Evolutionary conservation across 805 yeast species (phyloP), one percentile per base, ranked within the genome.

Genomic region (Ogataea pignaliae): DNA sequence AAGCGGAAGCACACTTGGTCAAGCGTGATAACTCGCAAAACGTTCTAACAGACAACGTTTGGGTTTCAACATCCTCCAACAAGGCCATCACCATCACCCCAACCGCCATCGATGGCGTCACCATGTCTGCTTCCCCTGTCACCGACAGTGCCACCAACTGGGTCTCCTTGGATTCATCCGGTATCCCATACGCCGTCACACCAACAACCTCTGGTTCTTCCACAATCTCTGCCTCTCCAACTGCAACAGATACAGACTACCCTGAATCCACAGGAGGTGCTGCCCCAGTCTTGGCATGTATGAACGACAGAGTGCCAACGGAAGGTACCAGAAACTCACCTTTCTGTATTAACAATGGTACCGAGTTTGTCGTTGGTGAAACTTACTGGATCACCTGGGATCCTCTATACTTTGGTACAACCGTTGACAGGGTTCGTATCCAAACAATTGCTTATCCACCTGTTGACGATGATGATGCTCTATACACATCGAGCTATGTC

Each of bases 31-130:
- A 39, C n/a, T 34, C 46, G 10, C 61, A 57, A 41, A 54, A 54
- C 15, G 59, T 57, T 13, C 43, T 57, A 29, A 41, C 56, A 7
- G 51, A 52, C 18, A 41, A 47, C n/a, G 40, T 62, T 8, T 69
- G 73, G 73, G 66, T 66, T 5, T 60, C 71, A 1, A 61, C 67
- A 9, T 60, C 68, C 21, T 51, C 60, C 1, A 59, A 60, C 15
- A 47, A 49, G 18, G 41, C 40, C 5, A 41, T 56, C 12, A 14
- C 35, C n/a, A 50, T 63, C 17, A 59, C 64, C 17, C 66, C 66
- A 29, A 61, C 66, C 2, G 83, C 83, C 36, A 71, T 76, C 49
- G 77, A 72, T 37, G 81, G 81, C 32, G 81, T 78, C 13, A 77
- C 83, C 2, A 45, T 65, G 3, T 61, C 66, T 37, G 68, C 66